These are phyloP conservation scores for Fusarium sp. DNA, from an alignment of 2,329 filamentous ascomycete genomes.

Conservation along the genomic window DNA sequence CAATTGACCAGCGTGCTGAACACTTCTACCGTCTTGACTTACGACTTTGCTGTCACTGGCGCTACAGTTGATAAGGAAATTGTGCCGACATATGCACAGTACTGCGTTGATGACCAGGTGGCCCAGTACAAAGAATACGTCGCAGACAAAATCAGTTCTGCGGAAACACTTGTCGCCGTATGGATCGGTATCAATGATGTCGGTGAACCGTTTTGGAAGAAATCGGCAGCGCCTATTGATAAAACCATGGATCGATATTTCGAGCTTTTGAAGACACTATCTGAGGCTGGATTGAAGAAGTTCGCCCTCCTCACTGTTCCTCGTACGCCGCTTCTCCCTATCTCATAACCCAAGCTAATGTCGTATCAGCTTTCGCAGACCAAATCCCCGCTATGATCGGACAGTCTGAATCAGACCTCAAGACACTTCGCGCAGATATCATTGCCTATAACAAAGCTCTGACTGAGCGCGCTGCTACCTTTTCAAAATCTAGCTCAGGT, in stretches of 20 bases:
- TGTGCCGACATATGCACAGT: slow-evolving; percentile 16
- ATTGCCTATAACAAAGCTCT: slow-evolving; percentile 7
- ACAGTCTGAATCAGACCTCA: slow-evolving; percentile 4
- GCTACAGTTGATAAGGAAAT: slow-evolving; percentile 26
- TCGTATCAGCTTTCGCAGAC: slow-evolving; percentile 1
- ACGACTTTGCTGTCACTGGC: slow-evolving; percentile 29
- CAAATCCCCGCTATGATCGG: slow-evolving; percentile 7
- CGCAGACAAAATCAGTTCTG: background rate
- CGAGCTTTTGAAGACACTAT: slow-evolving; percentile 9
- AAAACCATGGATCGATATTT: slow-evolving; percentile 14
- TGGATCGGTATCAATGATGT: slow-evolving; percentile 34
- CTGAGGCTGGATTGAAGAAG: slow-evolving; percentile 4
- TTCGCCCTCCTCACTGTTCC: slow-evolving; percentile 21
- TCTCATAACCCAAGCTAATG: fast-evolving
- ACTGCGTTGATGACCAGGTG: slow-evolving; percentile 23
- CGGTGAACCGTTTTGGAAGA: slow-evolving; percentile 26
- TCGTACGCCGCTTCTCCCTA: background rate
- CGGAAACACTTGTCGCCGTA: slow-evolving; percentile 15
- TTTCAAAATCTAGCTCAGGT: background rate
- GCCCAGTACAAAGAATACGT: slow-evolving; percentile 24
- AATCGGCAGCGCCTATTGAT: background rate
- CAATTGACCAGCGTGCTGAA: slow-evolving; percentile 16
- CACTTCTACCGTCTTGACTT: slow-evolving; percentile 9
- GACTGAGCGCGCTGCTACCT: background rate
- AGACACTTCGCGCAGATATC: slow-evolving; percentile 2